A percentile compares a stretch with the other conserved stretches of the same genome.
These are phyloP conservation scores for Postia placenta DNA, from an alignment of 768 basidiomycete species.

Conservation along the genomic window DNA sequence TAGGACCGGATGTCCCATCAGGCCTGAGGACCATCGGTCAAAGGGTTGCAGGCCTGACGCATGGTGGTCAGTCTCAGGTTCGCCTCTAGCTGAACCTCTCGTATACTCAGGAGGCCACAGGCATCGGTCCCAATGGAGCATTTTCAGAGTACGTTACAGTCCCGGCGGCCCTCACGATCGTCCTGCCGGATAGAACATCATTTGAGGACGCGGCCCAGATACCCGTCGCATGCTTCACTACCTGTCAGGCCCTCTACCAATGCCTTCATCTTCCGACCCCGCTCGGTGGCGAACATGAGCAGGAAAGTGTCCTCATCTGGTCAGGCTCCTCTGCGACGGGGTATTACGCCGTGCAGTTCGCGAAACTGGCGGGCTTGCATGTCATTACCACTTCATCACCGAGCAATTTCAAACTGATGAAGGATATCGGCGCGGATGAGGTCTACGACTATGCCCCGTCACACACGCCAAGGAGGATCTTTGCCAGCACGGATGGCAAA, in stretches of 20 bases:
- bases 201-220: slow-evolving; percentile 16
- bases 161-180: slow-evolving; percentile 15
- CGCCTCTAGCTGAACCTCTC: not conserved
- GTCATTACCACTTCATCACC: slow-evolving; percentile 40
- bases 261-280: slow-evolving; percentile 14
- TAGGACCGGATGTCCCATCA: slow-evolving; percentile 8
- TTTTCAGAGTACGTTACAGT: slow-evolving; percentile 24
- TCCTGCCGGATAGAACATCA: slow-evolving; percentile 9
- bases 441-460: slow-evolving; percentile 21
- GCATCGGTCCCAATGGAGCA: slow-evolving; percentile 14
- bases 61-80: slow-evolving; percentile 17
- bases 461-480: slow-evolving; percentile 11
- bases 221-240: slow-evolving; percentile 10
- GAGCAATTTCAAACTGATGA: slow-evolving; percentile 30
- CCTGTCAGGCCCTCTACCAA: slow-evolving; percentile 14
- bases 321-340: slow-evolving; percentile 29
- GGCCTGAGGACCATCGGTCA: slow-evolving; percentile 13
- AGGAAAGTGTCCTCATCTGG: slow-evolving; percentile 11
- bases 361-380: slow-evolving; percentile 34
- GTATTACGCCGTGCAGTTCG: slow-evolving; percentile 34
- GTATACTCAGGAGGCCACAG: not conserved
- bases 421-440: slow-evolving; percentile 35
- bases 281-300: not conserved
- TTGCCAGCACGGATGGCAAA: slow-evolving; percentile 6
- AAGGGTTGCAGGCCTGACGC: slow-evolving; percentile 21